A percentile compares a stretch with the other conserved stretches of the same genome.
Evolutionary conservation across 2,329 filamentous ascomycete species (phyloP).

Genomic region (Trichoderma hamatum): DNA sequence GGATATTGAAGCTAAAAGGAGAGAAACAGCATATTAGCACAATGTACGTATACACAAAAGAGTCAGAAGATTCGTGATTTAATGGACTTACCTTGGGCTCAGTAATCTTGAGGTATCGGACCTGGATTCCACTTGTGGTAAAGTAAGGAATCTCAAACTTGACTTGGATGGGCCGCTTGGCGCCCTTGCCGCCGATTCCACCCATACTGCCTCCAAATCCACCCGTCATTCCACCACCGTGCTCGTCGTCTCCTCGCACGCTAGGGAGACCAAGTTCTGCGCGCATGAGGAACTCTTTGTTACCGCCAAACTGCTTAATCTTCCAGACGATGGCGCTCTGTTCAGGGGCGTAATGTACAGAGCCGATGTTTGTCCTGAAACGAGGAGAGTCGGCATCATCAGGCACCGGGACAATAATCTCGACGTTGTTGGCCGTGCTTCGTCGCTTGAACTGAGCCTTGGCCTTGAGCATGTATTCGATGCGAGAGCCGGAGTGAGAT

Average conservation of each 20-base stretch:
- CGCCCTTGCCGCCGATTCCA: constrained; percentile 82
- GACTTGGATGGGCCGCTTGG: constrained; percentile 94
- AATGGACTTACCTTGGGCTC: constrained; percentile 85
- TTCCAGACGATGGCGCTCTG: constrained; percentile 99
- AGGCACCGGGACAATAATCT: constrained; percentile 94
- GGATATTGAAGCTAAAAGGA: constrained; percentile 85
- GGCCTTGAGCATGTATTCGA: constrained; percentile 99
- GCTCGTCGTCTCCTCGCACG: constrained; percentile 92
- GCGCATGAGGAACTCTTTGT: constrained; percentile 98
- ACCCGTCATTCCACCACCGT: constrained; percentile 95
- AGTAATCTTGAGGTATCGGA: constrained; percentile 97
- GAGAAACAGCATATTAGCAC: not conserved
- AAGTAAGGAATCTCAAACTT: constrained; percentile 99
- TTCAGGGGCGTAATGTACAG: constrained; percentile 96
- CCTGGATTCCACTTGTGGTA: constrained; percentile 98
- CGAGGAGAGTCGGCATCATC: constrained; percentile 95
- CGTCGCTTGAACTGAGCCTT: constrained; percentile 97
- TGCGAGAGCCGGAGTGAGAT: constrained; percentile 89
- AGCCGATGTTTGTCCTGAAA: constrained; percentile 96
- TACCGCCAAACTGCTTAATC: constrained; percentile 99
- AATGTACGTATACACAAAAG: not conserved
- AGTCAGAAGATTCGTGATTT: constrained; percentile 14
- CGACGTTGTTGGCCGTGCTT: constrained; percentile 97
- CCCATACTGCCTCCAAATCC: constrained; percentile 98
- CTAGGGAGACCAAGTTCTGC: constrained; percentile 93